Evolutionary conservation across 805 yeast species (phyloP), one percentile per base, ranked within the genome.

Genomic region (Candida suzukii): DNA sequence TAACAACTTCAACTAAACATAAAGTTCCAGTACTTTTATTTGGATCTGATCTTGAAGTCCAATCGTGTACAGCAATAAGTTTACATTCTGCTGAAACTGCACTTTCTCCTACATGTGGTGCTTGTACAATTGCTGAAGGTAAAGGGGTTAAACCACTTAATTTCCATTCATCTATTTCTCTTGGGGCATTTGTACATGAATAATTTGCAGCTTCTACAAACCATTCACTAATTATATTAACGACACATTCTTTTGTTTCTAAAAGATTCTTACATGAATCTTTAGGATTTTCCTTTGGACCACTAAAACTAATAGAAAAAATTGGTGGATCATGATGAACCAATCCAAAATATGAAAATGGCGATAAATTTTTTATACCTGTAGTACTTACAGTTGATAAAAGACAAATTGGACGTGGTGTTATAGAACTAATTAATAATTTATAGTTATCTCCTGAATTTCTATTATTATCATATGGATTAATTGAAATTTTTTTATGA

Each of bases 321-420:
- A 73, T 66, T 3, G 85, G 85, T 4, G 86, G 86, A 46, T 78
- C 80, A 41, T 60, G 57, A 37, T 61, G 63, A 14, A 71, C 69
- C 20, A 75, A 46, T 21, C 60, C 61, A 53, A 76, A 75, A 55
- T 65, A 80, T 12, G 82, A 75, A 50, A 73, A 79, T n/a, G 85
- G 85, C 1, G 85, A 74, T 31, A 79, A 54, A 51, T 79, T 79
- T 25, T 49, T 48, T 1, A 48, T 50, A 1, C 83, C 82, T 11
- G 64, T 61, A 7, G 47, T 45, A 22, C 64, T 54, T 2, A 73
- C 51, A 0, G 82, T 68, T 5, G 83, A 71, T 3, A 79, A 57
- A 42, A 79, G 71, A 4, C 76, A 85, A 49, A 79, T 67, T 8
- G 84, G 84, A 42, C 86, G 65, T 2, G 86, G 86, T 1, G 68